Evolutionary conservation across 1,139 yeast species (phyloP).

Genomic region (Yamadazyma triangularis): DNA sequence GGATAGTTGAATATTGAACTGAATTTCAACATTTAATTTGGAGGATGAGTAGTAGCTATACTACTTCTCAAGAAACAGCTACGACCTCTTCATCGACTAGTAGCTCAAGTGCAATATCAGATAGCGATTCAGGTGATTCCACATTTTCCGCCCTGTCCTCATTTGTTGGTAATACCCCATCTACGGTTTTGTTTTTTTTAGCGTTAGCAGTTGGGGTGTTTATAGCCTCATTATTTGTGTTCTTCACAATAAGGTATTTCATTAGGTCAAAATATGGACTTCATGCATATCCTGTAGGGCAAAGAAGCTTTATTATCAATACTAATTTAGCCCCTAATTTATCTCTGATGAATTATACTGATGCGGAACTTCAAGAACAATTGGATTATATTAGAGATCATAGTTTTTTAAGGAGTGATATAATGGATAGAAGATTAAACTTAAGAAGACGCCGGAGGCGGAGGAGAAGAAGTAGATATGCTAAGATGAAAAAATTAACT

Average conservation of each 20-base stretch:
- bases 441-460: conserved; percentile 24
- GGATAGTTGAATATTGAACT: no score
- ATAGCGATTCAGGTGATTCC: neutral
- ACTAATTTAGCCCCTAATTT: conserved; percentile 3
- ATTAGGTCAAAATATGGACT: conserved; percentile 54
- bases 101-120: no score
- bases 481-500: conserved; percentile 52
- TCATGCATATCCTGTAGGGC: conserved; percentile 40
- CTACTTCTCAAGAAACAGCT: no score
- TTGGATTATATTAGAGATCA: conserved; percentile 30
- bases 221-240: conserved; percentile 50
- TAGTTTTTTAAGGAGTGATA: conserved; percentile 27
- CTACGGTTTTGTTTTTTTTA: conserved; percentile 57
- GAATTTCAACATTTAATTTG: no score
- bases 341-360: conserved; percentile 12
- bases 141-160: conserved; percentile 11
- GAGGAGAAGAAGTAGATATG: conserved; percentile 34
- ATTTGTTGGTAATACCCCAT: conserved; percentile 46
- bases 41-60: no score
- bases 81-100: no score
- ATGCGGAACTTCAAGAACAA: conserved; percentile 32
- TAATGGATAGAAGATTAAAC: conserved; percentile 22
- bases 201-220: conserved; percentile 61
- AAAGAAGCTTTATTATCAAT: conserved; percentile 14
- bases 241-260: conserved; percentile 57